phyloP scores from a whole-genome alignment of 108 stramenopile genomes.

The Phaeodactylum tricornutum region DNA sequence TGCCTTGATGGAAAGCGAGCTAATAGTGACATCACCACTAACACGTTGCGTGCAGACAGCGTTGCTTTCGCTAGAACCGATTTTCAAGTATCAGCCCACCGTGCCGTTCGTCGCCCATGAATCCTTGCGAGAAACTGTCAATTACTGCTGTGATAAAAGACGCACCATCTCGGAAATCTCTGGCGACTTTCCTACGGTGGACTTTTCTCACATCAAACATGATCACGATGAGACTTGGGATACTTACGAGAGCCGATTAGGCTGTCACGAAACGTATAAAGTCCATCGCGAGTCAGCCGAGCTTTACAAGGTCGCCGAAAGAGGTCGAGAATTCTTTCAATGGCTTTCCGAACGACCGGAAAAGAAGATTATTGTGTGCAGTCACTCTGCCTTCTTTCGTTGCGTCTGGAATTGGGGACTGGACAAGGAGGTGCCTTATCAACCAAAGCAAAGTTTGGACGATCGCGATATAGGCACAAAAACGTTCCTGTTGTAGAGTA shows the following conservation, averaged over 20 bases:
- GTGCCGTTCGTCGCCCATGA: conserved; percentile 40
- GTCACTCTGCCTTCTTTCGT: conserved; percentile 50
- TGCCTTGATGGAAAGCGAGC: conserved; percentile 3
- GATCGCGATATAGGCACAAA: conserved; percentile 13
- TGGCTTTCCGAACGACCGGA: conserved; percentile 22
- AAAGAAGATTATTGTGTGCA: conserved; percentile 28
- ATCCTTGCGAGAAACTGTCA: conserved; percentile 52
- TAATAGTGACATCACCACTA: conserved; percentile 48
- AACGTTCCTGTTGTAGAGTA: conserved; percentile 1
- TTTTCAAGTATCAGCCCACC: background rate
- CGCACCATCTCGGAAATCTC: conserved; percentile 29
- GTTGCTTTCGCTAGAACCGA: conserved; percentile 17
- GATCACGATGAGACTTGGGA: conserved; percentile 32
- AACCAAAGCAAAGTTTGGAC: background rate
- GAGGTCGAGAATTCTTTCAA: conserved; percentile 24
- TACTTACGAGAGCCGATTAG: conserved; percentile 17
- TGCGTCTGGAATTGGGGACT: conserved; percentile 46
- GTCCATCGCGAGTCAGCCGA: conserved; percentile 33
- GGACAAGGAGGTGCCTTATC: conserved; percentile 1
- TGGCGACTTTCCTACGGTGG: conserved; percentile 25
- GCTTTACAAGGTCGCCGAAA: conserved; percentile 29
- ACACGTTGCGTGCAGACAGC: conserved; percentile 62
- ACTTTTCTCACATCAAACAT: conserved; percentile 6
- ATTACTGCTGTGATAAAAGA: conserved; percentile 59
- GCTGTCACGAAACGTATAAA: conserved; percentile 7